These are phyloP conservation scores for Colletotrichum liaoningense DNA, from an alignment of 2,329 filamentous ascomycete species.

Conservation along the genomic window DNA sequence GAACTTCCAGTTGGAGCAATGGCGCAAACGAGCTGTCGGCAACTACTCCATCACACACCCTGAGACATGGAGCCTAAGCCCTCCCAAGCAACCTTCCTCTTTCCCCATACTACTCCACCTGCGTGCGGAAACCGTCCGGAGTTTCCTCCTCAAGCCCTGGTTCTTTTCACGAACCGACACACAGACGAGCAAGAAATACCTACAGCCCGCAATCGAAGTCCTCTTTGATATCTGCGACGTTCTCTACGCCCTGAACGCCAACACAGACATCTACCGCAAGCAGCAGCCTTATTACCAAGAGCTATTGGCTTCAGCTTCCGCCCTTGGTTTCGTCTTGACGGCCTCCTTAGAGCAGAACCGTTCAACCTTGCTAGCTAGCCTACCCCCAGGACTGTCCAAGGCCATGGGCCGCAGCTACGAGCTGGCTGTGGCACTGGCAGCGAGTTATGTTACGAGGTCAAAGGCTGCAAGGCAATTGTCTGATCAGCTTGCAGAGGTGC, in stretches of 20 bases:
- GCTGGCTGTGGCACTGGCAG: not conserved
- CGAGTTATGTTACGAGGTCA: not conserved
- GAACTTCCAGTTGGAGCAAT: conserved; percentile 42
- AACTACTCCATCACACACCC: not conserved
- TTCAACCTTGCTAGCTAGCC: not conserved
- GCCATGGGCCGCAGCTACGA: not conserved
- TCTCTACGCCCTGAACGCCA: conserved; percentile 1
- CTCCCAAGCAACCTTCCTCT: not conserved
- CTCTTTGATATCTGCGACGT: conserved; percentile 2
- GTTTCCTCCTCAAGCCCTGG: not conserved
- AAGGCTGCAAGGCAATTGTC: not conserved
- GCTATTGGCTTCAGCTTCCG: not conserved
- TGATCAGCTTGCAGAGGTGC: not conserved
- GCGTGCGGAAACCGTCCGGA: not conserved
- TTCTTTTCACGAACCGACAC: not conserved
- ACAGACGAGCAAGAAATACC: not conserved
- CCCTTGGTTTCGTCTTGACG: not conserved
- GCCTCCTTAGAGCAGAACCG: not conserved
- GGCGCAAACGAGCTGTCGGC: conserved; percentile 41
- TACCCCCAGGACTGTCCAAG: not conserved
- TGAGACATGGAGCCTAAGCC: not conserved
- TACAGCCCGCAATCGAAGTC: not conserved
- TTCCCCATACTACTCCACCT: not conserved
- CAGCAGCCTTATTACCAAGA: conserved; percentile 9
- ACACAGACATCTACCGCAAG: conserved; percentile 8